A percentile compares a stretch with the other conserved stretches of the same genome.
Evolutionary conservation across 768 basidiomycete species (phyloP).

Genomic region (Strobilomyces echinocephalus): DNA sequence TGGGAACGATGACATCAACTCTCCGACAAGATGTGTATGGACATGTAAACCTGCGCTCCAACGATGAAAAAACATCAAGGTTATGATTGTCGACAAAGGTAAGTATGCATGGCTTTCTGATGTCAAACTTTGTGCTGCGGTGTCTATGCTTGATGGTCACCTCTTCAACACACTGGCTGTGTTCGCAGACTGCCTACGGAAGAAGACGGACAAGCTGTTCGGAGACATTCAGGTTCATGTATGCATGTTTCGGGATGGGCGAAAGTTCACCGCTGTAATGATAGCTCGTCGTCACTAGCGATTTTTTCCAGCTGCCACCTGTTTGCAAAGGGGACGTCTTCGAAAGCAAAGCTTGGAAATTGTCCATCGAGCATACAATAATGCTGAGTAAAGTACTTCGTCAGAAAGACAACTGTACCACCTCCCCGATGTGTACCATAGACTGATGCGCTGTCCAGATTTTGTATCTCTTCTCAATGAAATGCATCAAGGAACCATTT

Average conservation of each 20-base stretch:
- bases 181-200: slow-evolving; percentile 48
- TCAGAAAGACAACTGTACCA: slow-evolving; percentile 61
- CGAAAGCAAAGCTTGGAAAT: slow-evolving; percentile 44
- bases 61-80: slow-evolving; percentile 54
- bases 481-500: slow-evolving; percentile 59
- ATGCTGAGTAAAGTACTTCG: slow-evolving; percentile 70
- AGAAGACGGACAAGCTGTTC: slow-evolving; percentile 48
- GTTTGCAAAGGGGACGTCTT: slow-evolving; percentile 43
- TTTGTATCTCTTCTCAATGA: slow-evolving; percentile 75
- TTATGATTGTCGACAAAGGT: slow-evolving; percentile 67
- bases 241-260: not conserved
- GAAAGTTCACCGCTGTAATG: not conserved
- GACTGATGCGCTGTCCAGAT: slow-evolving; percentile 32
- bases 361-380: slow-evolving; percentile 53
- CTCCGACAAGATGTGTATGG: slow-evolving; percentile 46
- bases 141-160: slow-evolving; percentile 67
- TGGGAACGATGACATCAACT: slow-evolving; percentile 35
- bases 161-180: slow-evolving; percentile 56
- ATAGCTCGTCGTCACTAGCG: slow-evolving; percentile 50
- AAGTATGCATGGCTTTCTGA: not conserved
- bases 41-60: slow-evolving; percentile 50
- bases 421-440: not conserved
- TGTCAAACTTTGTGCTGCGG: slow-evolving; percentile 26
- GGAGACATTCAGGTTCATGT: slow-evolving; percentile 58
- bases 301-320: slow-evolving; percentile 59